Percentiles rank a stretch among this genome's conserved stretches.
These are phyloP conservation scores for Tuber indicum DNA, from an alignment of 495 filamentous ascomycete species.

Conservation along the genomic window DNA sequence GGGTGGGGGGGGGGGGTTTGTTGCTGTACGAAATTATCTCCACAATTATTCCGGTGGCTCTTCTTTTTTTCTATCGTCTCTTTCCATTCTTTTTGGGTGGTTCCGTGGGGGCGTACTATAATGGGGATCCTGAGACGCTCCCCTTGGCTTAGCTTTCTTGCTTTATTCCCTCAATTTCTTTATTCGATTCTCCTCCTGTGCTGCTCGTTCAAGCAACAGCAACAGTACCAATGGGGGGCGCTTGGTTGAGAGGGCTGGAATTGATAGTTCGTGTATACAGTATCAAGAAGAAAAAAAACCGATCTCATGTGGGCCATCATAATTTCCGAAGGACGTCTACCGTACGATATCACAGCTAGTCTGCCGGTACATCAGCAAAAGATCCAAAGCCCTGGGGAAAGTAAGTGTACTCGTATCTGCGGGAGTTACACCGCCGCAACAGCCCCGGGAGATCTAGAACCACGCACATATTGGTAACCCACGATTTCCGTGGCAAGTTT, in stretches of 20 bases:
- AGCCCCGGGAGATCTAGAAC: background rate
- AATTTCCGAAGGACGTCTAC: background rate
- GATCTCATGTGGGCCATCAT: background rate
- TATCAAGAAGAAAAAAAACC: background rate
- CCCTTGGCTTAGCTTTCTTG: background rate
- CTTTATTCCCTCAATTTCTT: background rate
- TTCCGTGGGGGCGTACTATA: background rate
- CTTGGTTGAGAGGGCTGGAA: background rate
- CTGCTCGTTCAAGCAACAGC: background rate
- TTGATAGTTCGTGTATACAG: background rate
- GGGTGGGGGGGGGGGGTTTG: background rate
- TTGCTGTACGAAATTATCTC: background rate
- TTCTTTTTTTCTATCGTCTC: background rate
- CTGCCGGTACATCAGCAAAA: background rate
- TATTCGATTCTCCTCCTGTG: background rate
- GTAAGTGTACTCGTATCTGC: background rate
- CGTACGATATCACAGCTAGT: background rate
- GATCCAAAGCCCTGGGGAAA: too few relatives aligned
- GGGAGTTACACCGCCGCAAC: background rate
- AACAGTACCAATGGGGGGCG: background rate
- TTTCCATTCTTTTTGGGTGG: background rate
- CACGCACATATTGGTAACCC: background rate
- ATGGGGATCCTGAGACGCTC: background rate
- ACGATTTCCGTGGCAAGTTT: background rate
- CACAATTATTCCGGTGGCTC: background rate